Evolutionary conservation across 495 filamentous ascomycete genomes (phyloP).

Genomic region (Cercophora sp.): DNA sequence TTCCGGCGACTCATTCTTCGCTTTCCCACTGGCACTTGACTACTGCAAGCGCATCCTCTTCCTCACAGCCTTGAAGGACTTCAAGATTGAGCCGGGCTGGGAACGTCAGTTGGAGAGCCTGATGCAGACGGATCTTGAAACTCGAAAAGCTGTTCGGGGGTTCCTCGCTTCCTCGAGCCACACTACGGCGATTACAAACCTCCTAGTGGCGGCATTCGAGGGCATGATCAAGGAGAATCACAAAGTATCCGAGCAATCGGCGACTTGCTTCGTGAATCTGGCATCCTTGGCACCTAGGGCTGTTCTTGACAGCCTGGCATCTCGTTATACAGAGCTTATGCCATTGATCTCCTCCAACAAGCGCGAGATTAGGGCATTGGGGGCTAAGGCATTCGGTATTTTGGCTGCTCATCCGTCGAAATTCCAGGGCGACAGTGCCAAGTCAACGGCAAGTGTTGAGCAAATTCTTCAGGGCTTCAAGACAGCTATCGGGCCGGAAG

Average conservation of each 20-base stretch:
- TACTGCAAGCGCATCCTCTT: conserved; percentile 74
- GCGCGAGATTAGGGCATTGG: conserved; percentile 54
- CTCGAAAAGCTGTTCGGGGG: conserved; percentile 52
- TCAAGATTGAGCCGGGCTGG: conserved; percentile 77
- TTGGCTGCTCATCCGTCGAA: conserved; percentile 60
- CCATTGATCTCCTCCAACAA: conserved; percentile 66
- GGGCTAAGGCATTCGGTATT: conserved; percentile 73
- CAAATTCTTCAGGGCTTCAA: conserved; percentile 20
- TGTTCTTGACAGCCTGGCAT: conserved; percentile 47
- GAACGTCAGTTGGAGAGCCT: conserved; percentile 70
- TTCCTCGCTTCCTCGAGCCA: conserved; percentile 33
- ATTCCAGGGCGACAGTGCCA: conserved; percentile 26
- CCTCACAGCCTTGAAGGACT: conserved; percentile 60
- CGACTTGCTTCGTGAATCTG: conserved; percentile 61
- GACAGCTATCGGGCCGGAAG: conserved; percentile 30
- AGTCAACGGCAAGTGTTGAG: conserved; percentile 10
- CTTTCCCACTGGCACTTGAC: conserved; percentile 60
- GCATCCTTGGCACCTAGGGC: conserved; percentile 56
- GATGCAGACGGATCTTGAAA: conserved; percentile 59
- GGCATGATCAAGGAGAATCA: conserved; percentile 52
- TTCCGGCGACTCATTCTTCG: conserved; percentile 40
- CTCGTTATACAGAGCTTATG: conserved; percentile 47
- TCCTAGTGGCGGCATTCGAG: conserved; percentile 54
- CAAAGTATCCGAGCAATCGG: conserved; percentile 50
- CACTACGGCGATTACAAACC: conserved; percentile 12